These are phyloP conservation scores for Melampsora americana DNA, from an alignment of 1,284 basidiomycete species.

Conservation along the genomic window DNA sequence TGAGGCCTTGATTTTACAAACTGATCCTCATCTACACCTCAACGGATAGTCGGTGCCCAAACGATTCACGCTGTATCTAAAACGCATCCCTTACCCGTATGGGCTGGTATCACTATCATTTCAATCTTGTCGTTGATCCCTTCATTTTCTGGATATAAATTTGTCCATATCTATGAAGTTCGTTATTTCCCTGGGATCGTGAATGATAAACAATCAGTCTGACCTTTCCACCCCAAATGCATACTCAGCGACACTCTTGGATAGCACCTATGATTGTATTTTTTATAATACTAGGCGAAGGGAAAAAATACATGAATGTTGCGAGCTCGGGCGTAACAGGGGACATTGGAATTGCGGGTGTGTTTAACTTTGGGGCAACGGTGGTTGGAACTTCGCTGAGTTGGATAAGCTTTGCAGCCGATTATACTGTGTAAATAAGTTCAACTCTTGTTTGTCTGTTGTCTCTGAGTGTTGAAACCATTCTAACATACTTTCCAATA, in stretches of 20 bases:
- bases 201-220: background rate
- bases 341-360: background rate
- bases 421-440: background rate
- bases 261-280: background rate
- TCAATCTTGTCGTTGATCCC: background rate
- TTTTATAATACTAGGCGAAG: background rate
- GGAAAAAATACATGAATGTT: background rate
- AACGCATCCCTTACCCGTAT: background rate
- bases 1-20: background rate
- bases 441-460: background rate
- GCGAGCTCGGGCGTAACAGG: background rate
- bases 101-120: background rate
- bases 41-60: background rate
- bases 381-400: background rate
- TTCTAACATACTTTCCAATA: too few species aligned
- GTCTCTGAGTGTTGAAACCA: background rate
- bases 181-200: background rate
- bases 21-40: background rate
- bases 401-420: background rate
- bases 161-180: background rate
- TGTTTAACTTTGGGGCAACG: background rate
- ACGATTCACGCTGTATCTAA: background rate
- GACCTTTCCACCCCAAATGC: background rate
- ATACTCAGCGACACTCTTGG: background rate
- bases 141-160: background rate